These are phyloP conservation scores for Boletus rubroflammeus DNA, from an alignment of 768 basidiomycete genomes.

Conservation along the genomic window DNA sequence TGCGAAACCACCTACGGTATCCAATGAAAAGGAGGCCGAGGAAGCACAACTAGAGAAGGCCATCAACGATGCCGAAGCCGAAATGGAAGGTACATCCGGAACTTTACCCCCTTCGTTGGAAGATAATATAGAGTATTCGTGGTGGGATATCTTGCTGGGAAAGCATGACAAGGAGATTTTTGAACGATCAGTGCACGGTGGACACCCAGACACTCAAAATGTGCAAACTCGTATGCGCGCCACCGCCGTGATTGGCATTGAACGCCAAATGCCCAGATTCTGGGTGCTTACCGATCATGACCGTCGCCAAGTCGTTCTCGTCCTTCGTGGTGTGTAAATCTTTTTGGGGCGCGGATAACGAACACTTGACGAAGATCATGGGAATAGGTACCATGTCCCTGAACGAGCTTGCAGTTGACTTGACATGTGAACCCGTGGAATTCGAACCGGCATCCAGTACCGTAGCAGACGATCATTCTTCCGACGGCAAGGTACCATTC, in stretches of 20 bases:
- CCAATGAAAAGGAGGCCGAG: slow-evolving; percentile 48
- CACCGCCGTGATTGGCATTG: slow-evolving; percentile 61
- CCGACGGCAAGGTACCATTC: slow-evolving; percentile 37
- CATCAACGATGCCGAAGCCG: slow-evolving; percentile 68
- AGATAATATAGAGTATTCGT: slow-evolving; percentile 50
- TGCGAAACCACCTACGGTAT: slow-evolving; percentile 24
- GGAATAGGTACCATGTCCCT: slow-evolving; percentile 73
- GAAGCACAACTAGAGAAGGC: slow-evolving; percentile 61
- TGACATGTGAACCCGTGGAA: slow-evolving; percentile 73
- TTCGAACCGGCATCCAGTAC: slow-evolving; percentile 53
- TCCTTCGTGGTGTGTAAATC: slow-evolving; percentile 52
- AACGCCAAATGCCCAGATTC: slow-evolving; percentile 74
- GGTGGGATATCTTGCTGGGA: slow-evolving; percentile 82
- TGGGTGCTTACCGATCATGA: slow-evolving; percentile 85
- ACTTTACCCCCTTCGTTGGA: slow-evolving; percentile 23
- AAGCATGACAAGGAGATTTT: slow-evolving; percentile 84
- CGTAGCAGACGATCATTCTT: slow-evolving; percentile 23
- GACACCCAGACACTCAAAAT: slow-evolving; percentile 15
- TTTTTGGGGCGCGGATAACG: neutral
- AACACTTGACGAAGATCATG: slow-evolving; percentile 2
- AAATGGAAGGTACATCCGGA: slow-evolving; percentile 43
- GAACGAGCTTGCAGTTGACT: slow-evolving; percentile 82
- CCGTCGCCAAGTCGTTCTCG: slow-evolving; percentile 69
- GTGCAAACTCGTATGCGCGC: slow-evolving; percentile 43
- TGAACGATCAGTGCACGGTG: slow-evolving; percentile 49